Percentiles rank a stretch among this genome's conserved stretches.
Evolutionary conservation across 2,329 filamentous ascomycete species (phyloP).

Genomic region (Pestalotiopsis sp.): DNA sequence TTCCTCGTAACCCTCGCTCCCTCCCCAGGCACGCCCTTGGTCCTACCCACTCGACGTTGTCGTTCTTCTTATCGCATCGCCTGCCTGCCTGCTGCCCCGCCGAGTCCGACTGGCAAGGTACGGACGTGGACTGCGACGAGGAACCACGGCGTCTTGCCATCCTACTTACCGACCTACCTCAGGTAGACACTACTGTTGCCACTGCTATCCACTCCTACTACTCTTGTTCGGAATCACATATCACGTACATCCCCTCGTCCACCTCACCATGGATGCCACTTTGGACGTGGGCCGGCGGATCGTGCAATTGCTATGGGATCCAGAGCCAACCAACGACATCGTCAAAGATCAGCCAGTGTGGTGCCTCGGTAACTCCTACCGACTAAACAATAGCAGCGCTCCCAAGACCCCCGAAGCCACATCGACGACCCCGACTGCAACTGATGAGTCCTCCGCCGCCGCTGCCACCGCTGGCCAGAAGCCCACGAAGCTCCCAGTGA

Average conservation of each 20-base stretch:
- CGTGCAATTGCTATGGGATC: slow-evolving; percentile 91
- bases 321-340: slow-evolving; percentile 80
- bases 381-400: slow-evolving; percentile 35
- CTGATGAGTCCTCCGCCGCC: neutral
- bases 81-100: neutral
- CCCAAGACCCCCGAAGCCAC: slow-evolving; percentile 1
- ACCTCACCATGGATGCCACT: slow-evolving; percentile 39
- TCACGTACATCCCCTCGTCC: neutral
- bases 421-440: neutral
- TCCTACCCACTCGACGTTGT: neutral
- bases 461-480: slow-evolving; percentile 10
- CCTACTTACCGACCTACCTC: neutral
- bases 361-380: slow-evolving; percentile 70
- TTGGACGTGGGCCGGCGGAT: slow-evolving; percentile 80
- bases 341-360: slow-evolving; percentile 72
- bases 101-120: neutral
- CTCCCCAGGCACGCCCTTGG: neutral
- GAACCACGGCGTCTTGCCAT: neutral
- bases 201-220: neutral
- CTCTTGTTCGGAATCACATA: neutral
- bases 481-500: slow-evolving; percentile 39
- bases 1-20: neutral
- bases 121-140: no score
- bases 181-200: neutral
- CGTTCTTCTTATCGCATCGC: neutral